phyloP scores from a whole-genome alignment of 2,329 filamentous ascomycete species.

The Shiraia bambusicola region DNA sequence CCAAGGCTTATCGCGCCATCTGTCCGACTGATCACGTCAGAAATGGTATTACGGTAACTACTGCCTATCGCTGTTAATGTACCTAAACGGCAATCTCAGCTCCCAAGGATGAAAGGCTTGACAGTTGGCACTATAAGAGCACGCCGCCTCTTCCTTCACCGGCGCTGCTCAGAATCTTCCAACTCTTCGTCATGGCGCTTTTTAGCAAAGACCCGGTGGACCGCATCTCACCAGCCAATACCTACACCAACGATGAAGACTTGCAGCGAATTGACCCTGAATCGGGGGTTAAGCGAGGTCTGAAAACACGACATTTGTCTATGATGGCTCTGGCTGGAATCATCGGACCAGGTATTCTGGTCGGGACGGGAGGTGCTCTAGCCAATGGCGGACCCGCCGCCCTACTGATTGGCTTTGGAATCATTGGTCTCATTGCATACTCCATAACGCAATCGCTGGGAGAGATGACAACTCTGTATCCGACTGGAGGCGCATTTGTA shows the following conservation, averaged over 20 bases:
- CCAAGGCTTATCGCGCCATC: conserved; percentile 15
- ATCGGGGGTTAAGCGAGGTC: conserved; percentile 66
- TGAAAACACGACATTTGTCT: conserved; percentile 67
- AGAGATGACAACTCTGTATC: conserved; percentile 72
- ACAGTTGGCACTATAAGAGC: conserved; percentile 11
- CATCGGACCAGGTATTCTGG: conserved; percentile 69
- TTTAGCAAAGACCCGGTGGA: conserved; percentile 19
- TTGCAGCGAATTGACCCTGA: conserved; percentile 55
- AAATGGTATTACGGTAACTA: conserved; percentile 13
- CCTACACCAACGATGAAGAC: conserved; percentile 26
- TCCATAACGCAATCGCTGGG: conserved; percentile 72
- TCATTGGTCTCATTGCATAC: conserved; percentile 68
- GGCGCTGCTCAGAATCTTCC: background rate
- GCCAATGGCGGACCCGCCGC: conserved; percentile 69
- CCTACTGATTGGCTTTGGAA: conserved; percentile 72
- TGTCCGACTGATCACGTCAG: background rate
- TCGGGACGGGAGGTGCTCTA: conserved; percentile 70
- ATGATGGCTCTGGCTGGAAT: conserved; percentile 58
- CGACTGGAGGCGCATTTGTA: conserved; percentile 71
- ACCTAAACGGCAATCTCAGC: background rate
- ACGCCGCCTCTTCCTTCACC: background rate
- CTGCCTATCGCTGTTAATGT: background rate
- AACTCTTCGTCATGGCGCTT: conserved; percentile 18
- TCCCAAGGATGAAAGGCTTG: conserved; percentile 16
- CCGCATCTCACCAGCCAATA: conserved; percentile 19